Evolutionary conservation across 169 alveolate species (phyloP), one percentile per base, ranked within the genome.

Genomic region (Eimeria falciformis): DNA sequence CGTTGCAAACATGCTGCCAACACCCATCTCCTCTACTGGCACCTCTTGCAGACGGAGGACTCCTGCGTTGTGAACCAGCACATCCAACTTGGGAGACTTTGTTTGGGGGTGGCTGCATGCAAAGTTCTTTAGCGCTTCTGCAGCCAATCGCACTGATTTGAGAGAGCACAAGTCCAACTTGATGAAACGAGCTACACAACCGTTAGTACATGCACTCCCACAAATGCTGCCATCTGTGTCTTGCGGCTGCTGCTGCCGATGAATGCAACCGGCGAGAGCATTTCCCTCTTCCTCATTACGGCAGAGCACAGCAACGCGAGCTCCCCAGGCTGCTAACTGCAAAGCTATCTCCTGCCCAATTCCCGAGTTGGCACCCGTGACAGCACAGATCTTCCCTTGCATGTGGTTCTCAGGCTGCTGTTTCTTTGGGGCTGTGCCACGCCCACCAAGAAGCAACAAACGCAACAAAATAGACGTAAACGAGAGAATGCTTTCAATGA

Each of bases 51-150:
- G 2, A 37, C 33, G 23, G 83, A 84, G 21, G 55, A 95, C 71
- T 4, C 97, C 97, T 46, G 98, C 98, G 83, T 96, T 96, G 75
- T 96, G 96, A 40, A 96, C 94, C 33, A 96, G 94, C 21, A 96
- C 88, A 25, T 68, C 79, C n/a, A 68, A 46, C 46, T 46, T 18
- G n/a, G 6, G 6, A 46, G 50, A 25, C 50, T 21, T 58, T 14
- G 33, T 58, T 14, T 21, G 9, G 18, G 9, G 7, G 71, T 9
- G 7, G 71, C 71, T 58, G 71, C 27, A 14, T 14, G 33, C 25
- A 27, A 58, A 58, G 71, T 7, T 27, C 9, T 14, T 21, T 27
- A 58, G 33, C 21, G 18, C 71, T 14, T 14, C 71, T 14, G 71
- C 71, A n/a, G 71, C 71, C 25, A 14, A 14, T 27, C 71, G 71